Evolutionary conservation across 331 rosid species (phyloP), one percentile per base, ranked within the genome.

Genomic region (Cydonia oblonga): DNA sequence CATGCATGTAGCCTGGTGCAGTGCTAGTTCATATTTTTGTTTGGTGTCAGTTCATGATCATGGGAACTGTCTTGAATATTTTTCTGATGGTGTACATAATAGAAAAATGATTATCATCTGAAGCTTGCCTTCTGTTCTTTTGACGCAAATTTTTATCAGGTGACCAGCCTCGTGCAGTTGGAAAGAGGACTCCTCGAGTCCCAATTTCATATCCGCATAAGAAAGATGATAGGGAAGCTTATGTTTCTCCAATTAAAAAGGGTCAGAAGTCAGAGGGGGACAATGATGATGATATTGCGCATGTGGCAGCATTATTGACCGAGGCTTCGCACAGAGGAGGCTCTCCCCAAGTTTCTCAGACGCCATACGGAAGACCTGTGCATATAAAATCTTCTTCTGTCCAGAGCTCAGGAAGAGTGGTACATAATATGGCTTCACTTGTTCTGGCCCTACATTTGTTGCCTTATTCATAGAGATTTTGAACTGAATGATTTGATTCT

Each of bases 161-260:
- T 79, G 68, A 49, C 28, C 83, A 80, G 84, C 97, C 90, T 83
- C 93, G 87, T 66, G 96, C 74, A 57, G 93, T 87, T 74, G 91
- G 93, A 77, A 89, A 89, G 84, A 83, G 97, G 87, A 92, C 97
- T 59, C 96, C 97, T 38, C 92, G 97, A 5, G 14, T 82, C 74
- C 96, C 96, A 49, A 74, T 89, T 76, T 76, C 81, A 56, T 79
- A 79, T 81, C 78, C 80, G 29, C 71, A 75, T 68, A 83, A 66
- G 82, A 85, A 75, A 74, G 89, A 86, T 72, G 77, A 75, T 69
- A 13, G 65, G 71, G 75, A 83, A 81, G 72, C 32, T 76, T 78
- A 71, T 82, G 71, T 68, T 69, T 89, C 85, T 2, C 88, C 89
- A 24, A 49, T 66, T 76, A 82, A 76, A 81, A 84, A 64, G 79